Conservation (phyloP, 805 yeast genomes). For the Schizosaccharomyces osmophilus region DNA sequence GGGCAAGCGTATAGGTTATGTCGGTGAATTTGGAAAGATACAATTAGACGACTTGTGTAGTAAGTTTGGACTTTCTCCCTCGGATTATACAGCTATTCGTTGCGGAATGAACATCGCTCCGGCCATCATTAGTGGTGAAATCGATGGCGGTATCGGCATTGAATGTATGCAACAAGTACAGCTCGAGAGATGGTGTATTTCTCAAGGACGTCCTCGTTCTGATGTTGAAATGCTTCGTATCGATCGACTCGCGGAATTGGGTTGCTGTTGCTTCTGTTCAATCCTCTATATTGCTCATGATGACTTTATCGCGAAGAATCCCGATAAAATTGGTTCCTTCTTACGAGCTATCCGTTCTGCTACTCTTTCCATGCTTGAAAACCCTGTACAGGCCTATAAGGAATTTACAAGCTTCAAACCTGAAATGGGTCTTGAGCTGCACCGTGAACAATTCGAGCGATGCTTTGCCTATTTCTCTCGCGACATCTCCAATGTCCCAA, state of each 20-base stretch:
- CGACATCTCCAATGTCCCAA: constrained; percentile 27
- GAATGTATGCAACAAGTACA: constrained; percentile 37
- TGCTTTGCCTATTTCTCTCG: constrained; percentile 31
- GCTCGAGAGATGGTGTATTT: constrained; percentile 25
- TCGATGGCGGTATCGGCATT: constrained; percentile 34
- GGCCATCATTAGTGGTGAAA: constrained; percentile 28
- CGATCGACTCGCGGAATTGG: constrained; percentile 30
- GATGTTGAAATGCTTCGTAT: constrained; percentile 34
- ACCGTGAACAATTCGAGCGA: constrained; percentile 25
- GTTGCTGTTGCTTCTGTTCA: constrained; percentile 36
- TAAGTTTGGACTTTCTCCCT: constrained; percentile 31
- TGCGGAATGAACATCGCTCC: constrained; percentile 38
- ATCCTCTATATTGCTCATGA: constrained; percentile 30
- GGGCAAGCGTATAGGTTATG: constrained; percentile 31
- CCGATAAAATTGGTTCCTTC: constrained; percentile 22
- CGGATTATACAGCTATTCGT: constrained; percentile 32
- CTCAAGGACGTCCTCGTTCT: constrained; percentile 20
- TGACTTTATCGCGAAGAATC: constrained; percentile 22
- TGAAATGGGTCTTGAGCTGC: constrained; percentile 19
- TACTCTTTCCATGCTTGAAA: constrained; percentile 22
- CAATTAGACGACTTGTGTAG: constrained; percentile 32
- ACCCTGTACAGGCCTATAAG: constrained; percentile 24
- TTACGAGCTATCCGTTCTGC: constrained; percentile 27
- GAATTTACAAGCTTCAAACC: constrained; percentile 26
- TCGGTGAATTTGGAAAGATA: constrained; percentile 35